Percentiles rank a stretch among this genome's conserved stretches.
Conservation (phyloP, 805 yeast species). For the Isabelozyma heimii region DNA sequence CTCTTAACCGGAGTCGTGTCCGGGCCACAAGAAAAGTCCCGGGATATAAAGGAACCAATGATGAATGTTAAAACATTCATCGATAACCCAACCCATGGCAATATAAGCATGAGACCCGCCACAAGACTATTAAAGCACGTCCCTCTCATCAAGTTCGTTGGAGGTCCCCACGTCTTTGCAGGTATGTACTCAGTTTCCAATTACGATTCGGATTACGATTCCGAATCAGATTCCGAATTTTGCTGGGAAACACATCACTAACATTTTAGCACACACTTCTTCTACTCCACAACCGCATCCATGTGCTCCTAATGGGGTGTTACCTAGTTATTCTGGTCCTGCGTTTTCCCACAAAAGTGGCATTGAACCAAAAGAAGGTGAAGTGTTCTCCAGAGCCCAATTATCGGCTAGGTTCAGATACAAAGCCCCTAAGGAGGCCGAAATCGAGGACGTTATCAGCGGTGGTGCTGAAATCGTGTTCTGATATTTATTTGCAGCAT, state of each 20-base stretch:
- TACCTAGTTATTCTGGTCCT: conserved; percentile 26
- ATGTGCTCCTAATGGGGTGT: conserved; percentile 41
- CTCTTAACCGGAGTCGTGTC: not conserved
- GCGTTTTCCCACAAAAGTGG: conserved; percentile 28
- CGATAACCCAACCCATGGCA: not conserved
- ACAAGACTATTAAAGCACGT: conserved; percentile 40
- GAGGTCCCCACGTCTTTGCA: conserved; percentile 64
- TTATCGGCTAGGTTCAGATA: conserved; percentile 77
- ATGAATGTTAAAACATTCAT: not conserved
- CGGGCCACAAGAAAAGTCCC: not conserved
- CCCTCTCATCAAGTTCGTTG: conserved; percentile 84
- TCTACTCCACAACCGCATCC: conserved; percentile 36
- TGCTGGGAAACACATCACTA: conserved; percentile 4
- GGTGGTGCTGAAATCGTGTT: conserved; percentile 78
- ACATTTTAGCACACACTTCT: conserved; percentile 9
- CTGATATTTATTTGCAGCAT: conserved; percentile 11
- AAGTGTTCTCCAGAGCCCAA: conserved; percentile 53
- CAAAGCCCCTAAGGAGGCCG: conserved; percentile 57
- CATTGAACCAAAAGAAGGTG: conserved; percentile 40
- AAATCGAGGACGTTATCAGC: conserved; percentile 70
- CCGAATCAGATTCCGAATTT: not conserved
- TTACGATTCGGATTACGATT: not conserved
- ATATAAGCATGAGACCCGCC: conserved; percentile 28
- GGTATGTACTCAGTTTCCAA: conserved; percentile 32
- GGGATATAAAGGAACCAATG: not conserved